Percentiles rank a stretch among this genome's conserved stretches.
Evolutionary conservation across 2,329 filamentous ascomycete genomes (phyloP).

Genomic region (Exophiala sp.): DNA sequence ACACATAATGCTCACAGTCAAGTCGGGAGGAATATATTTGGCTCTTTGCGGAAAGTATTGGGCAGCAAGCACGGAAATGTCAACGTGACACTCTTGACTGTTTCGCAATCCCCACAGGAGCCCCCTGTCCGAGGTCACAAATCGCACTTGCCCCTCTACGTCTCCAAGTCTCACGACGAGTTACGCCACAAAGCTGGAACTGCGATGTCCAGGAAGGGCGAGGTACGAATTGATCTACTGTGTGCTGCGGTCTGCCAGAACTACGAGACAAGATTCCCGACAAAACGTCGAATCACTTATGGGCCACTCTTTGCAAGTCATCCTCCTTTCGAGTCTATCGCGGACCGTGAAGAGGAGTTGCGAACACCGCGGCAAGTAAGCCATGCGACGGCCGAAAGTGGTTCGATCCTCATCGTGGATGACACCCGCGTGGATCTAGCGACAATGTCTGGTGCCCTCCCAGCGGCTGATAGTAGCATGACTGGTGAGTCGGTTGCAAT

Average conservation of each 20-base stretch:
- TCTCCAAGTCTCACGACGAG: conserved; percentile 42
- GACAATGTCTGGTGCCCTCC: conserved; percentile 38
- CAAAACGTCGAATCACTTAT: conserved; percentile 22
- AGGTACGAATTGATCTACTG: conserved; percentile 71
- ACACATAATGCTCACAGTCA: conserved; percentile 37
- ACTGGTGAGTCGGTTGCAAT: neutral
- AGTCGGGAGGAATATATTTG: conserved; percentile 78
- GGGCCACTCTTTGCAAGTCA: conserved; percentile 16
- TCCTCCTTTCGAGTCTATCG: conserved; percentile 6
- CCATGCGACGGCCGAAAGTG: conserved; percentile 70
- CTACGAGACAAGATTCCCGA: conserved; percentile 66
- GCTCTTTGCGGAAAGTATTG: conserved; percentile 75
- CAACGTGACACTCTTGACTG: conserved; percentile 24
- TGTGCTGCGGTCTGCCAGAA: conserved; percentile 73
- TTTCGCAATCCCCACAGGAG: conserved; percentile 22
- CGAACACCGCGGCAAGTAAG: conserved; percentile 38
- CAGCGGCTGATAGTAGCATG: neutral
- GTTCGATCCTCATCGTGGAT: conserved; percentile 84
- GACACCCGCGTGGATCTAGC: conserved; percentile 34
- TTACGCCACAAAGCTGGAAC: conserved; percentile 39
- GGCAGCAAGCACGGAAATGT: conserved; percentile 50
- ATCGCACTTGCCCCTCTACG: conserved; percentile 40
- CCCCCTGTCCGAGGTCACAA: conserved; percentile 29
- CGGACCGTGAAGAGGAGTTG: neutral
- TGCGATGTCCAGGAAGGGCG: conserved; percentile 36